Evolutionary conservation across 306 rosid genomes (phyloP), one percentile per base, ranked within the genome.

Genomic region (Cicer yamashitae): DNA sequence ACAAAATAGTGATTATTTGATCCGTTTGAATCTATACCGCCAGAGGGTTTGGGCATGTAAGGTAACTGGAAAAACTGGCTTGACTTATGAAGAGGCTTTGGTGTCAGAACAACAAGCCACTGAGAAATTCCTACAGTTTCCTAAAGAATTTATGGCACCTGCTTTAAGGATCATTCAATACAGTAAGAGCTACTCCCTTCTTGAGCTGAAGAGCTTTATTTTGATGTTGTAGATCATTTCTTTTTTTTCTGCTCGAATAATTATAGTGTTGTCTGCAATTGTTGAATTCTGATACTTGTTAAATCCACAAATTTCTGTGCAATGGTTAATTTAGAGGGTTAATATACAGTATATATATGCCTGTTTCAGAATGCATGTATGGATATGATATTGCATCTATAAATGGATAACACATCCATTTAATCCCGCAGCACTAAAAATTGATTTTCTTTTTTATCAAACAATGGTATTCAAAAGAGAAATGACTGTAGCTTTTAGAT

Each of bases 61-160:
- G 81, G 87, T 86, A 76, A 87, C 96, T 41, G 93, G 97, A 80
- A 94, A 92, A 83, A 85, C 83, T 61, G 90, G 79, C 86, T 37
- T 94, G 91, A 94, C 99, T 11, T 94, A 85, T 74, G 99, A 94
- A 77, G 99, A 94, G 87, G 99, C 99, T 75, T 63, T 90, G 81
- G 92, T 94, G 63, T 90, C 96, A 39, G 97, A 94, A 87, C 86
- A 89, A 66, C 86, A 70, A 61, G 96, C 93, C 59, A 80, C 88
- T 4, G 99, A 94, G 74, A 94, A 91, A 88, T 89, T 90, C 67
- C 96, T 86, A 57, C 91, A 86, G 85, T 76, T 94, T 58, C 99
- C 99, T 8, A 90, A 90, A 80, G 96, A 89, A 53, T 82, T 94
- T n/a, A 83, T 81, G 77, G 75, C 85, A 68, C 87, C 89, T 83